A percentile compares a stretch with the other conserved stretches of the same genome.
Conservation (phyloP, 495 filamentous ascomycete species). For the Penicillium flavigenum region DNA sequence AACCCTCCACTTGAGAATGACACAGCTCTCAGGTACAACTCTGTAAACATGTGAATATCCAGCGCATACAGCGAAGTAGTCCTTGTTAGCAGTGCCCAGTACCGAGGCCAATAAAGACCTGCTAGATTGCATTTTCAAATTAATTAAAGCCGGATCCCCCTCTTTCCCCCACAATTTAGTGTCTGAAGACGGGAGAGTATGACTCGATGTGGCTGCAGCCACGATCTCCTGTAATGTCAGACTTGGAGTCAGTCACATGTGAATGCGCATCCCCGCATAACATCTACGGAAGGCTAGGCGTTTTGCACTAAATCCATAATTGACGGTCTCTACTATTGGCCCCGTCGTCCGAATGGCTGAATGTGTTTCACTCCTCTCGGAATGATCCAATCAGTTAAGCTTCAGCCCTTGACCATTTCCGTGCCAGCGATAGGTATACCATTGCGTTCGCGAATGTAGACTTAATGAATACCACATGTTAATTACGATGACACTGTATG, state of each 20-base stretch:
- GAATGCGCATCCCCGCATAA: not conserved
- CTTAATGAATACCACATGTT: slow-evolving; percentile 3
- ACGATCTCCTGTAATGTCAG: not conserved
- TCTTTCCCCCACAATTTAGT: not conserved
- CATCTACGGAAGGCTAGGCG: not conserved
- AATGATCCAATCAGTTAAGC: slow-evolving; percentile 4
- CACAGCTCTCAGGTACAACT: slow-evolving; percentile 1
- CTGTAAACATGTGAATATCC: not conserved
- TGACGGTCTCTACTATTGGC: slow-evolving; percentile 2
- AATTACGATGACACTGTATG: slow-evolving; percentile 1
- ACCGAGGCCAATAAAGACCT: not conserved
- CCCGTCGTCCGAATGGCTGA: not conserved
- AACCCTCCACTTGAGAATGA: not conserved
- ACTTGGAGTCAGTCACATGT: not conserved
- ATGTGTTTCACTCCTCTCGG: not conserved
- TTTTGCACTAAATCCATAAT: slow-evolving; percentile 1
- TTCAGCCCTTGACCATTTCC: not conserved
- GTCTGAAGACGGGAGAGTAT: not conserved
- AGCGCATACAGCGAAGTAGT: slow-evolving; percentile 1
- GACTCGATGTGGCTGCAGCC: not conserved
- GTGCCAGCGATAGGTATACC: too few species aligned
- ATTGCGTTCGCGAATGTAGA: not conserved
- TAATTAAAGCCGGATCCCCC: not conserved
- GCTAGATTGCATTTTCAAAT: not conserved
- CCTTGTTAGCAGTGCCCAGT: not conserved